phyloP scores from a whole-genome alignment of 2,329 filamentous ascomycete genomes.

The Hypoxylon sp. region DNA sequence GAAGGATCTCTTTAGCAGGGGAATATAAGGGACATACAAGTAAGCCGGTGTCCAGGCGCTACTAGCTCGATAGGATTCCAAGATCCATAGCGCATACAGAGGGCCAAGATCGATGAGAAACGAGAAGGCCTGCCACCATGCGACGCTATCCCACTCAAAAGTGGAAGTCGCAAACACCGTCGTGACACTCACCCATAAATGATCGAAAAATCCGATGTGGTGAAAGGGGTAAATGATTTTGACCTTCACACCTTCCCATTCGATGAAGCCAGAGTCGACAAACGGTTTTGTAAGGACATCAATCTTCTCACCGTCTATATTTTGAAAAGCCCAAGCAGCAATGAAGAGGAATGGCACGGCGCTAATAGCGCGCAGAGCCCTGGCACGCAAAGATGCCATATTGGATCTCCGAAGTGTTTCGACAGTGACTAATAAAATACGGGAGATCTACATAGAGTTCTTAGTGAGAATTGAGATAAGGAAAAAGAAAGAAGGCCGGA shows the following conservation, averaged over 20 bases:
- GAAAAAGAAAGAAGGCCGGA: background rate
- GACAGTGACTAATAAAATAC: background rate
- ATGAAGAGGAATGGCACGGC: slow-evolving; percentile 40
- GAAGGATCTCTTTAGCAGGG: background rate
- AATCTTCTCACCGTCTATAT: slow-evolving; percentile 39
- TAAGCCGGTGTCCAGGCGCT: slow-evolving; percentile 42
- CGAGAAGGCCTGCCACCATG: slow-evolving; percentile 47
- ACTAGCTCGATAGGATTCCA: slow-evolving; percentile 43
- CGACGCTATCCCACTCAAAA: slow-evolving; percentile 41
- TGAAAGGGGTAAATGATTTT: slow-evolving; percentile 43
- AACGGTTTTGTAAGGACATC: slow-evolving; percentile 27
- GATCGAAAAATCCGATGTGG: slow-evolving; percentile 33
- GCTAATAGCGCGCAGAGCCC: slow-evolving; percentile 22
- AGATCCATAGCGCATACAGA: slow-evolving; percentile 46
- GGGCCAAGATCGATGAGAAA: slow-evolving; percentile 49
- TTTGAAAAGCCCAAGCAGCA: slow-evolving; percentile 27
- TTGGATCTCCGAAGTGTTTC: background rate
- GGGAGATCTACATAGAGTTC: background rate
- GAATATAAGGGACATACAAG: slow-evolving; percentile 37
- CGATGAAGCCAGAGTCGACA: slow-evolving; percentile 39
- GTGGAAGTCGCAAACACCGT: slow-evolving; percentile 43
- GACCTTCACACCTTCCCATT: slow-evolving; percentile 44
- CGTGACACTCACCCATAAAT: slow-evolving; percentile 39
- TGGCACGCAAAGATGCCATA: slow-evolving; percentile 18
- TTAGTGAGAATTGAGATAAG: background rate